Conservation (phyloP, 352 stramenopile species). For the Blastocystis sp. region DNA sequence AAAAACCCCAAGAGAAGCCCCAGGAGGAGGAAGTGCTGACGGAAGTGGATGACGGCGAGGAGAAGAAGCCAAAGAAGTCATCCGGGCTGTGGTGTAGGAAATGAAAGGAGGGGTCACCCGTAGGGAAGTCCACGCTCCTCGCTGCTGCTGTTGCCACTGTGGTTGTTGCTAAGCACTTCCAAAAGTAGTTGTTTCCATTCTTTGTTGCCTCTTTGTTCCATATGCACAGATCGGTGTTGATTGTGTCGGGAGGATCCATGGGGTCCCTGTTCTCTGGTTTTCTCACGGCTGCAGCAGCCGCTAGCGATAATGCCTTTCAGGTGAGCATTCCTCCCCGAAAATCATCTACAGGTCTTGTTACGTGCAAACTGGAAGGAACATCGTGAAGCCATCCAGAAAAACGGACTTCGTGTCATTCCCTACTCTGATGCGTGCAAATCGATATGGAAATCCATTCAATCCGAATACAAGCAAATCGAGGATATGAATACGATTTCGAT, state of each 20-base stretch:
- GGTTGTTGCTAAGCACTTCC: constrained; percentile 26
- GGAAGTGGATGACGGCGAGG: neutral
- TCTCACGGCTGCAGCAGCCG: constrained; percentile 27
- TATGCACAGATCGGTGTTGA: constrained; percentile 13
- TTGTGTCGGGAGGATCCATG: constrained; percentile 60
- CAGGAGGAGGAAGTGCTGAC: neutral
- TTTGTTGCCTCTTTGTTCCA: constrained; percentile 24
- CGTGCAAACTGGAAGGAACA: constrained; percentile 55
- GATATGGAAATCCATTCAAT: constrained; percentile 47
- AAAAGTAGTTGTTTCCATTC: constrained; percentile 35
- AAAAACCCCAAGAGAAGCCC: neutral
- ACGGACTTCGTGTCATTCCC: constrained; percentile 37
- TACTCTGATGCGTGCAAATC: constrained; percentile 38
- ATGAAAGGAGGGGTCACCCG: neutral
- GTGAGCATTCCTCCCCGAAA: neutral
- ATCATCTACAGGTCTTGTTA: neutral
- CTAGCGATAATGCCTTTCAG: neutral
- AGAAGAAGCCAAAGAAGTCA: neutral
- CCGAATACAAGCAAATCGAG: neutral
- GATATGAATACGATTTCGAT: neutral
- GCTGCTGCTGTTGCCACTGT: constrained; percentile 43
- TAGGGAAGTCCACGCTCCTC: constrained; percentile 48
- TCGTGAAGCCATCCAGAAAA: constrained; percentile 35
- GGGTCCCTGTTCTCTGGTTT: constrained; percentile 59
- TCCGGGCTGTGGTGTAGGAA: constrained; percentile 31